Percentiles rank a stretch among this genome's conserved stretches.
These are phyloP conservation scores for Grosmannia clavigera DNA, from an alignment of 2,329 filamentous ascomycete genomes.

Conservation along the genomic window DNA sequence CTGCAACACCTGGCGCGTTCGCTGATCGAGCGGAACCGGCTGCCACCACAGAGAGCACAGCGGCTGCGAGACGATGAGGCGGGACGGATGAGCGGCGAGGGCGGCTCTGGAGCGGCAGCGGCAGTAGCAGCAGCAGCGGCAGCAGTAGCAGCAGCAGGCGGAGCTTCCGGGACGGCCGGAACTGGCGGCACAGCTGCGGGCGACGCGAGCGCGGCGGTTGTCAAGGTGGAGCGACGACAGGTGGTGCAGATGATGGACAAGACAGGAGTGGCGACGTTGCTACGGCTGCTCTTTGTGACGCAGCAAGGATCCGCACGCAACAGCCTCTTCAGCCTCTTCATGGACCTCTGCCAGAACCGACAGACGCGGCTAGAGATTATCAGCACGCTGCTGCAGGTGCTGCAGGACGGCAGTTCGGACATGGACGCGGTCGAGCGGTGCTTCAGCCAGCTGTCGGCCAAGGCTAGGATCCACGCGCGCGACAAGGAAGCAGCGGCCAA, in stretches of 20 bases:
- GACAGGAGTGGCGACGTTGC: constrained; percentile 82
- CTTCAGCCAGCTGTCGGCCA: constrained; percentile 83
- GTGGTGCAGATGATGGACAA: constrained; percentile 97
- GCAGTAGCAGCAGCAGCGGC: neutral
- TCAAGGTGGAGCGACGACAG: constrained; percentile 49
- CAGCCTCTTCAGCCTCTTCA: constrained; percentile 75
- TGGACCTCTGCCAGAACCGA: constrained; percentile 90
- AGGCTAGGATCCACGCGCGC: constrained; percentile 63
- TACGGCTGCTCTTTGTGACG: constrained; percentile 96
- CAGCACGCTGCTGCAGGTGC: constrained; percentile 79
- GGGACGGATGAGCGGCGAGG: neutral
- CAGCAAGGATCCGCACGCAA: constrained; percentile 77
- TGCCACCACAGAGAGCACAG: constrained; percentile 16
- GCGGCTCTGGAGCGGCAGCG: neutral
- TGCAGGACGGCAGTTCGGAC: constrained; percentile 91
- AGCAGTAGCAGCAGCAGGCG: neutral
- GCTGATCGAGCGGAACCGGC: constrained; percentile 34
- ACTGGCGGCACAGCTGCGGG: neutral
- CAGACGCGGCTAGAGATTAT: constrained; percentile 91
- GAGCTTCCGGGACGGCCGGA: neutral
- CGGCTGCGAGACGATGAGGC: constrained; percentile 16
- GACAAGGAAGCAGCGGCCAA: constrained; percentile 36
- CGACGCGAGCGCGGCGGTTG: neutral
- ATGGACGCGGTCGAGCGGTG: constrained; percentile 89
- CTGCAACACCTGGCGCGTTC: constrained; percentile 77